A percentile compares a stretch with the other conserved stretches of the same genome.
These are phyloP conservation scores for Aspergillus sp. DNA, from an alignment of 2,329 filamentous ascomycete genomes.

Conservation along the genomic window DNA sequence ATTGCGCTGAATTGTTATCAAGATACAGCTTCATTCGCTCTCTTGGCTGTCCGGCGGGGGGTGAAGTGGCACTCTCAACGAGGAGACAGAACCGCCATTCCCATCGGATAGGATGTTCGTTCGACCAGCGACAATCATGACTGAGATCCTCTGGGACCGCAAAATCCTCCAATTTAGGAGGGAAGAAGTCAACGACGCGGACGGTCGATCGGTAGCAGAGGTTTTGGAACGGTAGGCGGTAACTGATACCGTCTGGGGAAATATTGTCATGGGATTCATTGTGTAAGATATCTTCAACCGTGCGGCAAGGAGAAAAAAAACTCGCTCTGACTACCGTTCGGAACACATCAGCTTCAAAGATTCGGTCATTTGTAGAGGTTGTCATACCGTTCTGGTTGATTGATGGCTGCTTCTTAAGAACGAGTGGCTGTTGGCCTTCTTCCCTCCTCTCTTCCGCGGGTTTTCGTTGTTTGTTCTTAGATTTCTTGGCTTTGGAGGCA, in stretches of 20 bases:
- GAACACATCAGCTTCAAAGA: slow-evolving; percentile 6
- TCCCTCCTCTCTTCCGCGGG: slow-evolving; percentile 29
- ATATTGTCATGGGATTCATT: slow-evolving; percentile 45
- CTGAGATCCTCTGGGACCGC: slow-evolving; percentile 47
- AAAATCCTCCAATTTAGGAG: slow-evolving; percentile 69
- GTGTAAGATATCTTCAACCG: slow-evolving; percentile 50
- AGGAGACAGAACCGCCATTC: slow-evolving; percentile 81
- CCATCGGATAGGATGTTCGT: slow-evolving; percentile 50
- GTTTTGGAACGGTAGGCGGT: slow-evolving; percentile 68
- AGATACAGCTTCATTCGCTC: slow-evolving; percentile 66
- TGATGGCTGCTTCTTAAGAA: slow-evolving; percentile 24
- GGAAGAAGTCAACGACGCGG: slow-evolving; percentile 80
- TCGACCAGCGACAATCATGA: slow-evolving; percentile 17
- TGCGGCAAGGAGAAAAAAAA: slow-evolving; percentile 39
- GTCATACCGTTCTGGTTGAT: slow-evolving; percentile 44
- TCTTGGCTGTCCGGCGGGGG: slow-evolving; percentile 33
- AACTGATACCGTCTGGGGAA: slow-evolving; percentile 44
- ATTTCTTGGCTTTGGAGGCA: slow-evolving; percentile 30
- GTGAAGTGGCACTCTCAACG: slow-evolving; percentile 64
- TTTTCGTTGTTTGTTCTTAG: slow-evolving; percentile 14
- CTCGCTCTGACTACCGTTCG: slow-evolving; percentile 45
- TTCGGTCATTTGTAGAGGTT: neutral
- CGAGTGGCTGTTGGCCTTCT: slow-evolving; percentile 26
- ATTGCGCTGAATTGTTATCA: slow-evolving; percentile 54
- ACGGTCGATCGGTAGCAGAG: slow-evolving; percentile 66